Conservation (phyloP, 306 rosid genomes). For the Psophocarpus tetragonolobus region DNA sequence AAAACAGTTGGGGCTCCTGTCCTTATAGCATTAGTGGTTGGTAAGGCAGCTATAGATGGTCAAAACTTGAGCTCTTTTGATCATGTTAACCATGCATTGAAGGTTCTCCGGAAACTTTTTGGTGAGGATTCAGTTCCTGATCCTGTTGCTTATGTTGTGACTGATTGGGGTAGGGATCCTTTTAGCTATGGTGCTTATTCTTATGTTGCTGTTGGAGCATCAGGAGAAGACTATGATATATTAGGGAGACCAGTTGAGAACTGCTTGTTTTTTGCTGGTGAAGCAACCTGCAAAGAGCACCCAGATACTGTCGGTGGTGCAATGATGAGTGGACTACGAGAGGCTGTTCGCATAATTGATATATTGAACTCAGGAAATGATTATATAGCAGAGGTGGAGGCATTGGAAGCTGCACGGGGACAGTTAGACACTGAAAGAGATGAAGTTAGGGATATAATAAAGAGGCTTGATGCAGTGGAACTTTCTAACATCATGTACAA, state of each 20-base stretch:
- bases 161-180: conserved; percentile 99
- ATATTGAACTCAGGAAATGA: conserved; percentile 80
- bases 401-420: conserved; percentile 80
- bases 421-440: conserved; percentile 86
- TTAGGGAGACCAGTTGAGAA: conserved; percentile 88
- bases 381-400: conserved; percentile 89
- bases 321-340: conserved; percentile 98
- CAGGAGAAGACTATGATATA: conserved; percentile 97
- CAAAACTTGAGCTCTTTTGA: conserved; percentile 69
- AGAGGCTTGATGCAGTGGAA: conserved; percentile 82
- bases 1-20: conserved; percentile 99
- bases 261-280: conserved; percentile 98
- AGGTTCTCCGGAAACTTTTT: conserved; percentile 92
- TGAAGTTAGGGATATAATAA: conserved; percentile 92
- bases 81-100: conserved; percentile 84
- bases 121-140: conserved; percentile 88
- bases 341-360: conserved; percentile 94
- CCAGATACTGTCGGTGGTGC: conserved; percentile 99
- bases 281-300: conserved; percentile 99
- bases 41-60: conserved; percentile 94
- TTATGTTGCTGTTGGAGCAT: conserved; percentile 93
- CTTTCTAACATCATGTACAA: conserved; percentile 68
- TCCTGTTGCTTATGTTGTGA: conserved; percentile 90
- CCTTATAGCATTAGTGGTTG: conserved; percentile 94
- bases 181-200: conserved; percentile 97